Percentiles rank a stretch among this genome's conserved stretches.
Conservation (phyloP, 106 monocot species). For the Chionographis japonica region DNA sequence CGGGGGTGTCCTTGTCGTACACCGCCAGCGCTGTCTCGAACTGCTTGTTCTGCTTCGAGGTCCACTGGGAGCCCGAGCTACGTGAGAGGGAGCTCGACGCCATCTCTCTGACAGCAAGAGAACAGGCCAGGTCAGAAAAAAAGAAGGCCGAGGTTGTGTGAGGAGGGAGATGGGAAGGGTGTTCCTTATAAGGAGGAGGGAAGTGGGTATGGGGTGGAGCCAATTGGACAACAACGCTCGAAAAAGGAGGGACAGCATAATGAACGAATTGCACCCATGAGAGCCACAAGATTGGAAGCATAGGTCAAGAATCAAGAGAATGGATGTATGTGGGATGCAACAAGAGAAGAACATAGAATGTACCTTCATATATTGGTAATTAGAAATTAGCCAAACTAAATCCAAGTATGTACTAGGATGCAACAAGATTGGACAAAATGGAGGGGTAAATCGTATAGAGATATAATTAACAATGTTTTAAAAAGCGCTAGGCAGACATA, state of each 20-base stretch:
- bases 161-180: not conserved
- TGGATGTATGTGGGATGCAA: too few relatives aligned
- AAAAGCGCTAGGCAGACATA: too few relatives aligned
- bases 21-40: slow-evolving; percentile 33
- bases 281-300: not conserved
- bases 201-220: not conserved
- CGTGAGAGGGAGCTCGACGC: not conserved
- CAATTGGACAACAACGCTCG: slow-evolving; percentile 1
- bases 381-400: too few relatives aligned
- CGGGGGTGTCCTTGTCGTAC: slow-evolving; percentile 35
- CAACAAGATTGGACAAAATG: too few relatives aligned
- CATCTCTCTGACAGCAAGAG: not conserved
- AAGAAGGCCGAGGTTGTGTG: not conserved
- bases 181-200: slow-evolving; percentile 4
- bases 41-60: slow-evolving; percentile 30
- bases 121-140: too few relatives aligned
- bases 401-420: too few relatives aligned
- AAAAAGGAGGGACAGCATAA: not conserved
- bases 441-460: too few relatives aligned
- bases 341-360: too few relatives aligned
- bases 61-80: slow-evolving; percentile 18
- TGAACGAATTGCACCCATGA: not conserved
- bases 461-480: too few relatives aligned
- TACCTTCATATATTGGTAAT: too few relatives aligned
- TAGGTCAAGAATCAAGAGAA: too few relatives aligned